These are phyloP conservation scores for Solanum lignicaule DNA, from an alignment of 257 asterid species.

Conservation along the genomic window DNA sequence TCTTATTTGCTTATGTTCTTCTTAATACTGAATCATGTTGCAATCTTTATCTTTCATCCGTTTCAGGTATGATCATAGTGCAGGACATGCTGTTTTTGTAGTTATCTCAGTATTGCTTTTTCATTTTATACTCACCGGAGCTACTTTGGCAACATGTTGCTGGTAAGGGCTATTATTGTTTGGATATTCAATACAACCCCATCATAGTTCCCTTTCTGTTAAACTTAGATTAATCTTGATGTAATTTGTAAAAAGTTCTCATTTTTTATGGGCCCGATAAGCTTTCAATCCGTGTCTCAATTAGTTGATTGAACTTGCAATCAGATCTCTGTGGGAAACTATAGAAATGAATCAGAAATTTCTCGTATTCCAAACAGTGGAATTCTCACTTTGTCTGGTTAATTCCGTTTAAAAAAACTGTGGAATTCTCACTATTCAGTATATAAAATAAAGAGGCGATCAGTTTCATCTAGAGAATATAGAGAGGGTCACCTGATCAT, in stretches of 20 bases:
- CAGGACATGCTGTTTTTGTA: conserved; percentile 86
- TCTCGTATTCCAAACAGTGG: not conserved
- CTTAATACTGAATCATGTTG: conserved; percentile 7
- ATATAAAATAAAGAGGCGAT: not conserved
- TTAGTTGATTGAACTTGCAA: not conserved
- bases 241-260: not conserved
- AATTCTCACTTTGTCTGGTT: not conserved
- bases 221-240: not conserved
- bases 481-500: not conserved
- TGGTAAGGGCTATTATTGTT: conserved; percentile 45
- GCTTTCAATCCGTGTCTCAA: not conserved
- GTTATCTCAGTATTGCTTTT: conserved; percentile 71
- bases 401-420: too few relatives aligned
- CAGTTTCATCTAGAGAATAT: not conserved
- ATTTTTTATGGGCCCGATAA: not conserved
- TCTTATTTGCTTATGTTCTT: not conserved
- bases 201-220: not conserved
- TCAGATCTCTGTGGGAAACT: not conserved
- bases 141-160: conserved; percentile 80
- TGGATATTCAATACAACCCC: not conserved
- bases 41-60: conserved; percentile 7
- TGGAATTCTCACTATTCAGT: not conserved
- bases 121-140: conserved; percentile 75
- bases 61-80: conserved; percentile 90
- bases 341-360: not conserved